A percentile compares a stretch with the other conserved stretches of the same genome.
Conservation (phyloP, 2,329 filamentous ascomycete genomes). For the Epichloe amarillans region DNA sequence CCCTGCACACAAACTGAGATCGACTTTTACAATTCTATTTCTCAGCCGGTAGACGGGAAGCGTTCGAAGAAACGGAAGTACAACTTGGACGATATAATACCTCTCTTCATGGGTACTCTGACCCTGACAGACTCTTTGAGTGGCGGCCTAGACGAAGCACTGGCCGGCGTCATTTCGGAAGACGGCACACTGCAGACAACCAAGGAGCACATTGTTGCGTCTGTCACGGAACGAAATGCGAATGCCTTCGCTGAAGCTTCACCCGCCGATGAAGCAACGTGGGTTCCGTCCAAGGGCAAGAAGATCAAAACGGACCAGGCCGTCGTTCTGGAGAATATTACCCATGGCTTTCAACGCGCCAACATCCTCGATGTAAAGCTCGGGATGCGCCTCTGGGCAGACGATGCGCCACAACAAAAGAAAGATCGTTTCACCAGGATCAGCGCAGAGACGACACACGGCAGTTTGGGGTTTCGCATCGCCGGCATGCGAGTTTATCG, state of each 20-base stretch:
- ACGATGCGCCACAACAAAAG: slow-evolving; percentile 49
- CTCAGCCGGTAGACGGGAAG: slow-evolving; percentile 45
- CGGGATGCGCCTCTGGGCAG: slow-evolving; percentile 74
- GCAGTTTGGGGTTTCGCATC: slow-evolving; percentile 46
- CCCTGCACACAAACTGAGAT: slow-evolving; percentile 80
- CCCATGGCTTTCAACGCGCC: slow-evolving; percentile 65
- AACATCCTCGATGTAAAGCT: slow-evolving; percentile 94
- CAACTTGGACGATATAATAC: slow-evolving; percentile 69
- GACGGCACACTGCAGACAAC: slow-evolving; percentile 19
- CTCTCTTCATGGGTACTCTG: slow-evolving; percentile 71
- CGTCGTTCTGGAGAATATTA: slow-evolving; percentile 75
- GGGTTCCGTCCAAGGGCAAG: slow-evolving; percentile 36
- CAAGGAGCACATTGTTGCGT: slow-evolving; percentile 20
- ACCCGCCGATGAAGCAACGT: slow-evolving; percentile 17
- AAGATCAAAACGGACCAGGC: slow-evolving; percentile 65
- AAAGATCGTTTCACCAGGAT: slow-evolving; percentile 47
- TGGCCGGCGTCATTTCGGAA: slow-evolving; percentile 29
- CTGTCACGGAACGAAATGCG: slow-evolving; percentile 20
- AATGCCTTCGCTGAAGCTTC: slow-evolving; percentile 7
- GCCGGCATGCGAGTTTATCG: slow-evolving; percentile 53
- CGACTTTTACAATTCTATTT: slow-evolving; percentile 53
- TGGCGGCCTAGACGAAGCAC: slow-evolving; percentile 33
- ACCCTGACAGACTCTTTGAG: slow-evolving; percentile 46
- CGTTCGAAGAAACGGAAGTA: slow-evolving; percentile 33
- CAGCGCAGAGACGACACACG: slow-evolving; percentile 44